Conservation (phyloP, 2,329 filamentous ascomycete species). For the Aspergillus thermomutatus region DNA sequence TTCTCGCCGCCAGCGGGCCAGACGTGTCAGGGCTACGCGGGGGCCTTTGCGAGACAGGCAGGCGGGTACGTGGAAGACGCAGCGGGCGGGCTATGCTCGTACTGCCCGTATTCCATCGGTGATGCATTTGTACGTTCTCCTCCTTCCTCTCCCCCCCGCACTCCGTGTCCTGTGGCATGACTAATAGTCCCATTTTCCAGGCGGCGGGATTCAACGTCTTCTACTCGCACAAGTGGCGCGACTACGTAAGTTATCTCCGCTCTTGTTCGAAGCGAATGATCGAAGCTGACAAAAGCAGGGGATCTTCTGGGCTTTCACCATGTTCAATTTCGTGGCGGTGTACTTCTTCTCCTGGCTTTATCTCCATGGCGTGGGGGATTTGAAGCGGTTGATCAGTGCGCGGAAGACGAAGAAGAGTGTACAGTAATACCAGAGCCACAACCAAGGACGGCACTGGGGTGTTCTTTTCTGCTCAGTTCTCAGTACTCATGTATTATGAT, state of each 20-base stretch:
- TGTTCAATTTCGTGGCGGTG: constrained; percentile 60
- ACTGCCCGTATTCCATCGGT: constrained; percentile 61
- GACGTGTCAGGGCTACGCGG: constrained; percentile 60
- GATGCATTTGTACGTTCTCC: constrained; percentile 54
- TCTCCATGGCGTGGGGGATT: constrained; percentile 36
- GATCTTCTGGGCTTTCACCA: constrained; percentile 61
- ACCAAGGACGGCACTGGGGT: no score
- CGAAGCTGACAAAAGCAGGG: constrained; percentile 33
- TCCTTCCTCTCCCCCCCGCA: background rate
- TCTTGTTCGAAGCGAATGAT: background rate
- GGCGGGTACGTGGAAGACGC: constrained; percentile 61
- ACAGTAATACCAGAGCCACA: background rate
- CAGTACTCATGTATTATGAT: background rate
- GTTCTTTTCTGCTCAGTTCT: background rate
- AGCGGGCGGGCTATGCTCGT: constrained; percentile 58
- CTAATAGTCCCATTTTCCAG: constrained; percentile 10
- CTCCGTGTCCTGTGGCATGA: background rate
- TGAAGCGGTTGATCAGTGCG: constrained; percentile 32
- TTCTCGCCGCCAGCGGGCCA: constrained; percentile 59
- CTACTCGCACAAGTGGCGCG: constrained; percentile 60
- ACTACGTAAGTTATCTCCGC: constrained; percentile 48
- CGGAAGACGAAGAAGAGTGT: constrained; percentile 24
- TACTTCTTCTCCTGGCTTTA: constrained; percentile 56
- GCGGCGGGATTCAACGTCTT: constrained; percentile 56
- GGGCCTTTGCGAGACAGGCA: constrained; percentile 49